Percentiles rank a stretch among this genome's conserved stretches.
phyloP scores from a whole-genome alignment of 352 stramenopile genomes.

The Phytopythium kandeliae region DNA sequence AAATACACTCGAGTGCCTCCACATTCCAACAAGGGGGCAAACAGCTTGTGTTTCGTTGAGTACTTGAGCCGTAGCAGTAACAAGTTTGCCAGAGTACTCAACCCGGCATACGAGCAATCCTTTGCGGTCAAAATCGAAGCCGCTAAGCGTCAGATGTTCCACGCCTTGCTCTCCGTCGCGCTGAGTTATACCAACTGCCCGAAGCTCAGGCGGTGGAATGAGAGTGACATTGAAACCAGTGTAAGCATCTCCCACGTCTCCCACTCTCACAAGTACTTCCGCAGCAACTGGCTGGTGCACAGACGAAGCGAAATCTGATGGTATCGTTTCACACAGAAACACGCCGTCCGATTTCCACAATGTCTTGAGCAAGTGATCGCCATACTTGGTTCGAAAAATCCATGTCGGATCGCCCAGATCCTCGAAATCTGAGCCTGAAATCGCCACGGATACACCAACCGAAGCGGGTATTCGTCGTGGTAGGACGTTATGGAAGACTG shows the following conservation, averaged over 20 bases:
- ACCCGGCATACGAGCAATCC: slow-evolving; percentile 35
- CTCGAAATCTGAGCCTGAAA: slow-evolving; percentile 22
- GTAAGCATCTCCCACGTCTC: slow-evolving; percentile 11
- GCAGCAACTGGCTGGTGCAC: slow-evolving; percentile 6
- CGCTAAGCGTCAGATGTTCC: slow-evolving; percentile 16
- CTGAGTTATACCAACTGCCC: background rate
- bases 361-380: slow-evolving; percentile 8
- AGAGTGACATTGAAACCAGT: slow-evolving; percentile 39
- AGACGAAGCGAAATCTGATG: background rate
- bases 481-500: slow-evolving; percentile 17
- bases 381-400: slow-evolving; percentile 15
- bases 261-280: slow-evolving; percentile 18
- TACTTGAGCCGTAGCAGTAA: slow-evolving; percentile 17
- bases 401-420: slow-evolving; percentile 14
- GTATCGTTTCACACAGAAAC: slow-evolving; percentile 13
- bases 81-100: slow-evolving; percentile 11
- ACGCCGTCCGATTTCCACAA: slow-evolving; percentile 17
- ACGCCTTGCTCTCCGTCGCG: background rate
- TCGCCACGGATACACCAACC: slow-evolving; percentile 9
- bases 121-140: slow-evolving; percentile 34
- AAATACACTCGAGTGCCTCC: background rate
- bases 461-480: slow-evolving; percentile 13
- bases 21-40: slow-evolving; percentile 15
- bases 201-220: slow-evolving; percentile 21
- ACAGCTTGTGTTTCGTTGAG: slow-evolving; percentile 29